Conservation (phyloP, 2,329 filamentous ascomycete genomes). For the Ilyonectria sp. region DNA sequence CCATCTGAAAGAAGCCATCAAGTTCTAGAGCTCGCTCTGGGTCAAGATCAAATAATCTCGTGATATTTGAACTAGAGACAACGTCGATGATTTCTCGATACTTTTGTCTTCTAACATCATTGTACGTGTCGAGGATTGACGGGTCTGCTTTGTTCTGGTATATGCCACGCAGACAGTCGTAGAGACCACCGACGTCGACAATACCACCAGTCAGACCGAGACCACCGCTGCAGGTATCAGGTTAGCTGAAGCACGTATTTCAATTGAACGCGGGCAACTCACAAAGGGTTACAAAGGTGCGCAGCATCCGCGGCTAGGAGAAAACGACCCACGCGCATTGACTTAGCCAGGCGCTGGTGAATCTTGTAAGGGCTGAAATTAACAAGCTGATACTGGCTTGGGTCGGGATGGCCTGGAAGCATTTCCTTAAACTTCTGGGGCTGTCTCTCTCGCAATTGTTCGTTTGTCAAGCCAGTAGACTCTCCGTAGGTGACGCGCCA, state of each 20-base stretch:
- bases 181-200: slow-evolving; percentile 74
- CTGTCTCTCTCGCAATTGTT: slow-evolving; percentile 68
- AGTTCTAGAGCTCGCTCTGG: slow-evolving; percentile 23
- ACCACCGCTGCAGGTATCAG: slow-evolving; percentile 60
- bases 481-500: slow-evolving; percentile 78
- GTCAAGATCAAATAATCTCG: slow-evolving; percentile 13
- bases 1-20: slow-evolving; percentile 29
- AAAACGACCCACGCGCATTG: slow-evolving; percentile 71
- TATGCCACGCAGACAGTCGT: slow-evolving; percentile 65
- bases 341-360: slow-evolving; percentile 72
- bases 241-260: not conserved
- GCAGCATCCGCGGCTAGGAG: slow-evolving; percentile 74
- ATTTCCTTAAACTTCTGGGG: slow-evolving; percentile 65
- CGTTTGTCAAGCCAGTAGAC: slow-evolving; percentile 63
- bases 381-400: slow-evolving; percentile 63
- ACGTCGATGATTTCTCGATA: slow-evolving; percentile 27
- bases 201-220: slow-evolving; percentile 76
- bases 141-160: slow-evolving; percentile 20
- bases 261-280: not conserved
- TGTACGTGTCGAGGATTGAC: slow-evolving; percentile 30
- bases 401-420: slow-evolving; percentile 28
- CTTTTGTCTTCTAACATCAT: slow-evolving; percentile 21
- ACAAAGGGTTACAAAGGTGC: slow-evolving; percentile 66
- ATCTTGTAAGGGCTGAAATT: slow-evolving; percentile 73
- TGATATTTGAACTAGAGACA: slow-evolving; percentile 26